Evolutionary conservation across 768 basidiomycete genomes (phyloP), one percentile per base, ranked within the genome.

Genomic region (Boletus rex-veris): DNA sequence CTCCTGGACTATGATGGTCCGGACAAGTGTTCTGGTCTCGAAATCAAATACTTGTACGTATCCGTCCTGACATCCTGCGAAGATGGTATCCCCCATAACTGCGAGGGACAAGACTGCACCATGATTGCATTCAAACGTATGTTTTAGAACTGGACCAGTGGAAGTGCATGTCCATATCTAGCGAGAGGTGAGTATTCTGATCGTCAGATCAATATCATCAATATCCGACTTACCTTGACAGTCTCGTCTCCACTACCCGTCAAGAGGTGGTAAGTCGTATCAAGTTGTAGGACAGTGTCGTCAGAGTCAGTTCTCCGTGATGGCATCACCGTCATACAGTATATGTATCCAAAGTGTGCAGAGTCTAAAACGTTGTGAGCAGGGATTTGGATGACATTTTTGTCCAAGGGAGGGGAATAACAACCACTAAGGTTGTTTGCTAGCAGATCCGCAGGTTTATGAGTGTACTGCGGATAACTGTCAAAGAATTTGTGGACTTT

Each of bases 301-400:
- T 72, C 64, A 3, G 71, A 73, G 15, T 73, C 76, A 50, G 73
- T 72, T 43, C 69, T 66, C n/a, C 66, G 69, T 15, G 71, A 73
- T 19, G 75, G 74, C 11, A 79, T 60, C 15, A 83, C 68, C 14
- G 77, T 72, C 83, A 93, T 85, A 61, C 88, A 92, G 66, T 96
- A 95, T 12, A 98, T 80, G 64, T 98, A 98, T 9, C 96, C 96
- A 66, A 85, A 95, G 70, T 98, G 96, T 4, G 94, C 96, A 1
- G 91, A 90, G 60, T 90, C 85, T 26, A 93, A 76, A 30, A 93
- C 86, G 59, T 92, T 90, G 50, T 73, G 74, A 12, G 80, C 73
- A 1, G 84, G 81, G 19, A 96, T 83, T 47, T 77, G 71, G 28
- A 90, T 65, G 7, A 64, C 42, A 11, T 55, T 66, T 55, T 43